Base-by-base conservation (phyloP, 2,329 filamentous ascomycete species). In the Sporothrix sp. region DNA sequence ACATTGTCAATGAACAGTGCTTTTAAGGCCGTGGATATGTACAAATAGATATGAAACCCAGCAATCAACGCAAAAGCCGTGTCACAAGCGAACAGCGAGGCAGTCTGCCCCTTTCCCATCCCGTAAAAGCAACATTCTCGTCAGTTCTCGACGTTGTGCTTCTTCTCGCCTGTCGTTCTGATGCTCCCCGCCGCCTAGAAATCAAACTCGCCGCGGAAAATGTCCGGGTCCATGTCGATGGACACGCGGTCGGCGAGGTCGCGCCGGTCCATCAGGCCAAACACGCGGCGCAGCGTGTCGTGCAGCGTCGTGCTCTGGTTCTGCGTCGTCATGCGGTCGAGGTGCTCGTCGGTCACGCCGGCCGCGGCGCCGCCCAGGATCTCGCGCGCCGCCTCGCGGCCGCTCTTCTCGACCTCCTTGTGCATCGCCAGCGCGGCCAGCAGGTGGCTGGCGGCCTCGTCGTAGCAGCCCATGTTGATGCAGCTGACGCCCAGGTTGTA, bases 281-380 rank as follows among this genome's bases (percentile, higher is more conserved):
- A 97, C n/a, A 97, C 93, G 54, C 94, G 75, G 55, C 91, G 73
- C 55, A 98, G 71, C 11, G 94, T 98, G 66, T 98, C 94, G 66
- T 95, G 95, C 53, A 98, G 71, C 61, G 96, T 98, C 45, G 90
- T 96, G 72, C 88, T 95, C 65, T 94, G 83, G 68, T 98, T 98
- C 72, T 97, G 91, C 47, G 84, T 84, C 50, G 94, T 84, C 82
- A 95, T 89, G 54, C 85, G 78, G 62, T 95, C 87, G 18, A 96
- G 74, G 58, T 87, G 81, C 51, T 79, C 81, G 60, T 96, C 89
- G 21, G 64, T 66, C 9, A 70, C 70, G 10, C 65, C 65, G 10
- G 66, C 70, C 9, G 66, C 72, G 33, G 70, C 71, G 10, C 70
- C 76, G 48, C 82, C 84, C 1, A 95, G 76, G 13, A 95, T 82